phyloP scores from a whole-genome alignment of 176 grass and related monocot genomes.

The Oryza officinalis region DNA sequence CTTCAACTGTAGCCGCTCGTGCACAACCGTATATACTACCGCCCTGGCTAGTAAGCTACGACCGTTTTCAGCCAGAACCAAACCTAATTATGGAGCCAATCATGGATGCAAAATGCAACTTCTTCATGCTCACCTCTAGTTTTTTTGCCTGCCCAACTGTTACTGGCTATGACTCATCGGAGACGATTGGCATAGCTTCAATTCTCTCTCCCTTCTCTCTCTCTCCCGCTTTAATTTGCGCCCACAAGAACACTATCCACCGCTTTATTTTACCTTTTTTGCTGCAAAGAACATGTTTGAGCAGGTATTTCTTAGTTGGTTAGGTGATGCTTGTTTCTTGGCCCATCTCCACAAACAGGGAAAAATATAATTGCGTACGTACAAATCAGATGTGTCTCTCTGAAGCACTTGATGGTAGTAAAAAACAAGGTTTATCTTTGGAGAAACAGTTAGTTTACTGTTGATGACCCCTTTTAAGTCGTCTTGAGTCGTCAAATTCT shows the following conservation, averaged over 20 bases:
- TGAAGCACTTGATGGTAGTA: not conserved
- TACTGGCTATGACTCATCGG: not conserved
- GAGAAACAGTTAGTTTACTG: not conserved
- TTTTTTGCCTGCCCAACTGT: not conserved
- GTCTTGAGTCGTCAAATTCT: not conserved
- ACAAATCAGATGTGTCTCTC: not conserved
- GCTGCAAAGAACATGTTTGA: not conserved
- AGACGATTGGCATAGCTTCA: not conserved
- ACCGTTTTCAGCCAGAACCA: not conserved
- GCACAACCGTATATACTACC: not conserved
- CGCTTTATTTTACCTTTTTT: conserved; percentile 15
- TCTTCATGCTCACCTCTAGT: not conserved
- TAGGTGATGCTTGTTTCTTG: conserved; percentile 19
- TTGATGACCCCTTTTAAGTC: not conserved
- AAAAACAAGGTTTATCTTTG: conserved; percentile 8
- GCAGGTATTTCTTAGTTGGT: conserved; percentile 31
- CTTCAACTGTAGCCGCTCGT: not conserved
- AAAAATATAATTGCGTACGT: not conserved
- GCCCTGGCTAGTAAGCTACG: not conserved
- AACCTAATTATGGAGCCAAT: conserved; percentile 23
- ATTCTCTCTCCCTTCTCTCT: no score
- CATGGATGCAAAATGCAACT: not conserved
- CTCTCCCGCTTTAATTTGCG: not conserved
- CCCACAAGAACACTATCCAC: conserved; percentile 57
- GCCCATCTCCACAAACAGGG: conserved; percentile 1